These are phyloP conservation scores for Didymella glomerata DNA, from an alignment of 2,329 filamentous ascomycete species.

Conservation along the genomic window DNA sequence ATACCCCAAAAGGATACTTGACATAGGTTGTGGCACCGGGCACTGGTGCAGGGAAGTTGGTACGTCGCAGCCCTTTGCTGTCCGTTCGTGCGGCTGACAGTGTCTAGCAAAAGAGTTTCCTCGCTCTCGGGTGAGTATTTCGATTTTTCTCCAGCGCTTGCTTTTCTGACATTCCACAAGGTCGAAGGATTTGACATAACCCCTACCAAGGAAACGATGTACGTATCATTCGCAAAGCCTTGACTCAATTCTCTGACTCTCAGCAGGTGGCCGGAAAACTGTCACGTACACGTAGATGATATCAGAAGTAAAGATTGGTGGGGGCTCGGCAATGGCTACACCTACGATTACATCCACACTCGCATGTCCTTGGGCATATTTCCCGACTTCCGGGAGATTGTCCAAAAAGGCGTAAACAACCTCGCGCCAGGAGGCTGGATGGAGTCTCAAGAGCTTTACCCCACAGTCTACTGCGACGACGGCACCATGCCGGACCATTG, in stretches of 20 bases:
- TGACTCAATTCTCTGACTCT: conserved; percentile 1
- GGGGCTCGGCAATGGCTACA: conserved; percentile 48
- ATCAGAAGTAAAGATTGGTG: conserved; percentile 67
- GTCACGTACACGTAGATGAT: conserved; percentile 78
- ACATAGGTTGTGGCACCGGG: conserved; percentile 55
- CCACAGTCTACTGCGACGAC: conserved; percentile 62
- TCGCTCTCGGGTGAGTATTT: conserved; percentile 39
- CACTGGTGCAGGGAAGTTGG: conserved; percentile 55
- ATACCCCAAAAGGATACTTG: conserved; percentile 49
- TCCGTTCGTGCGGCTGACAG: conserved; percentile 29
- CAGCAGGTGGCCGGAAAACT: conserved; percentile 69
- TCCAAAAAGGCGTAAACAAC: conserved; percentile 61
- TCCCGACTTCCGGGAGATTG: conserved; percentile 63
- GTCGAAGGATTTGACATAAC: conserved; percentile 54
- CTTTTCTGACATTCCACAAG: conserved; percentile 38
- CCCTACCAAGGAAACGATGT: conserved; percentile 44
- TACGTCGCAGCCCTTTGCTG: conserved; percentile 30
- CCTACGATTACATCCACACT: conserved; percentile 68
- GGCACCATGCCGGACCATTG: conserved; percentile 60
- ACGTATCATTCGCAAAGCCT: neutral
- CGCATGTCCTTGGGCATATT: conserved; percentile 67
- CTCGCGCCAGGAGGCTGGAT: conserved; percentile 65
- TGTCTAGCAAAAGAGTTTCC: conserved; percentile 46
- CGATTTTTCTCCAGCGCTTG: neutral
- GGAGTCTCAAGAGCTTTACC: conserved; percentile 55